Conservation (phyloP, 2,329 filamentous ascomycete species). For the Hypoxylon sp. region DNA sequence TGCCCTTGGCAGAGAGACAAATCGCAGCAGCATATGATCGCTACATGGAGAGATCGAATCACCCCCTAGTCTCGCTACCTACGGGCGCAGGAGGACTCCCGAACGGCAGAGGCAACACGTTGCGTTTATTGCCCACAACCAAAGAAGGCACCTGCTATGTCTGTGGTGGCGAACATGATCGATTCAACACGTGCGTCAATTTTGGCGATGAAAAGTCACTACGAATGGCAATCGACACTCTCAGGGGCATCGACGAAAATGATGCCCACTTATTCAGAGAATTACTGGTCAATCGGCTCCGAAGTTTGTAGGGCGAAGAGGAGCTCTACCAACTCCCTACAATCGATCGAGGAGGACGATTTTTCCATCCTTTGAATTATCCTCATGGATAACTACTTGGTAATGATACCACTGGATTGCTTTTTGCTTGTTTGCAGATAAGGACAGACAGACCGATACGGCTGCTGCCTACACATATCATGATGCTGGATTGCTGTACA, state of each 20-base stretch:
- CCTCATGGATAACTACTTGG: neutral
- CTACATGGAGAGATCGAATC: too few species aligned
- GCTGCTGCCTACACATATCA: neutral
- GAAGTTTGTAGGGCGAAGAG: constrained; percentile 16
- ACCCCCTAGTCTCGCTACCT: too few species aligned
- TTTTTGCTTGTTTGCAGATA: constrained; percentile 10
- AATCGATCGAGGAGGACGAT: too few species aligned
- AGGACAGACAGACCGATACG: neutral
- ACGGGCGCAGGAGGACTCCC: too few species aligned
- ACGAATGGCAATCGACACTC: constrained; percentile 43
- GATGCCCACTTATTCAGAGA: too few species aligned
- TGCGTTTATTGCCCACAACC: too few species aligned
- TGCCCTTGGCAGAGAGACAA: too few species aligned
- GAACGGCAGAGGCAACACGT: too few species aligned
- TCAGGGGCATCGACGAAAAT: too few species aligned
- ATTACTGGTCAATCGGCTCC: constrained; percentile 28
- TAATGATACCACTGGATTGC: too few species aligned
- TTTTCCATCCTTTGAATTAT: neutral
- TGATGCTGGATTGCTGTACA: too few species aligned
- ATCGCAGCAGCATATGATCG: too few species aligned
- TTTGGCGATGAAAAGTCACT: constrained; percentile 41
- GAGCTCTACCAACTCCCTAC: neutral
- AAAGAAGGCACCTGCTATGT: constrained; percentile 34
- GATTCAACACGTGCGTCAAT: constrained; percentile 36
- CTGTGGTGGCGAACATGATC: constrained; percentile 31